Evolutionary conservation across 306 rosid genomes (phyloP), one percentile per base, ranked within the genome.

Genomic region (Cyamopsis tetragonoloba): DNA sequence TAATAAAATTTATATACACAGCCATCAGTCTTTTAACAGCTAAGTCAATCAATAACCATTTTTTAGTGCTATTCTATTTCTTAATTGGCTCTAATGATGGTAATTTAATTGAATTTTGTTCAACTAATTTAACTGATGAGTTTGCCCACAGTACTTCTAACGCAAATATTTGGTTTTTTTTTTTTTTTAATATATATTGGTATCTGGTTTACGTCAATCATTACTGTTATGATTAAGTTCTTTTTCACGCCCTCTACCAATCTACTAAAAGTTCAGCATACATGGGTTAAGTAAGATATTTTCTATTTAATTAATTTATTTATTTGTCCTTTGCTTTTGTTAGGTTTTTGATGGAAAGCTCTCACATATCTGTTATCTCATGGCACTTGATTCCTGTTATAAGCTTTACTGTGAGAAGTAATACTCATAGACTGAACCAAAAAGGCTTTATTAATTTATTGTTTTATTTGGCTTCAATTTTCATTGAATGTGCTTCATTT

Each of bases 311-410:
- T 48, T 37, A 17, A 10, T 2, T 3, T 24, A 10, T 46, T 48
- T 3, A 15, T 74, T 58, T 43, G 4, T 15, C 10, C 19, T 69
- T 56, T 41, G 31, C 28, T 37, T 70, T 47, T 20, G 73, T 30
- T 58, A 91, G 95, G 90, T 86, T 75, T 92, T 91, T 60, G 97
- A 91, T 66, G 97, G 90, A 61, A 91, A 86, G 49, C 92, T 91
- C 72, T 84, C 95, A 23, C 95, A 91, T 60, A 85, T 92, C 13
- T 91, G 97, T 72, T 91, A 88, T 77, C 86, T 91, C 35, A 80
- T 86, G 88, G 97, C 97, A 41, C 90, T 91, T 47, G 97, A 91
- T 74, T 86, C 86, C 38, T 86, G 95, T 83, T 91, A 88, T 70
- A 77, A 71, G 63, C 78, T 73, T 59, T 66, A 74, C 8, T 88